A percentile compares a stretch with the other conserved stretches of the same genome.
These are phyloP conservation scores for Penicillium sp. DNA, from an alignment of 2,329 filamentous ascomycete species.

Conservation along the genomic window DNA sequence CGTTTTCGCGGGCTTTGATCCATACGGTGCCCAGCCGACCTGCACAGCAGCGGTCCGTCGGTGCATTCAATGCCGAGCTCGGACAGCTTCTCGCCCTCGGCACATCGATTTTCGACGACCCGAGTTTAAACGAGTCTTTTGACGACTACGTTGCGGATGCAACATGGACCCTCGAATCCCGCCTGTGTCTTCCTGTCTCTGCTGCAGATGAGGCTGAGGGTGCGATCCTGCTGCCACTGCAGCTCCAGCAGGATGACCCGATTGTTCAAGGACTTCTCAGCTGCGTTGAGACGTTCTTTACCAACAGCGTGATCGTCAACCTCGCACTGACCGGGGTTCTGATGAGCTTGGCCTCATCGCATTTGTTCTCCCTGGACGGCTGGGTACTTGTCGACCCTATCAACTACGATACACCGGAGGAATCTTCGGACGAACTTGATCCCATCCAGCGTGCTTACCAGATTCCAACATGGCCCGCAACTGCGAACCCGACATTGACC, in stretches of 20 bases:
- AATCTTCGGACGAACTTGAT: slow-evolving; percentile 31
- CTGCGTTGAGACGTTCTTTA: slow-evolving; percentile 73
- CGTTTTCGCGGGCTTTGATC: slow-evolving; percentile 69
- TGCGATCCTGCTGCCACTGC: slow-evolving; percentile 58
- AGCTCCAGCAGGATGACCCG: slow-evolving; percentile 60
- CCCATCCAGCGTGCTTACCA: slow-evolving; percentile 28
- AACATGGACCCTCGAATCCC: slow-evolving; percentile 48
- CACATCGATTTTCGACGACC: slow-evolving; percentile 35
- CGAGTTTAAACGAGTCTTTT: slow-evolving; percentile 40
- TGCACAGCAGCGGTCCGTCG: slow-evolving; percentile 32
- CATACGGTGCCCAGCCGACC: slow-evolving; percentile 44
- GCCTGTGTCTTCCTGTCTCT: slow-evolving; percentile 29
- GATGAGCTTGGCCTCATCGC: slow-evolving; percentile 75
- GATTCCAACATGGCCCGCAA: slow-evolving; percentile 48
- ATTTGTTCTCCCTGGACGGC: slow-evolving; percentile 78
- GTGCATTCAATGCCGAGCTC: slow-evolving; percentile 40
- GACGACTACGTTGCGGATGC: slow-evolving; percentile 46
- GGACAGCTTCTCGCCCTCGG: slow-evolving; percentile 36
- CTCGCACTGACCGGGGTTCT: slow-evolving; percentile 79
- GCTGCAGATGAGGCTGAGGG: slow-evolving; percentile 35
- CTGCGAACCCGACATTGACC: slow-evolving; percentile 47
- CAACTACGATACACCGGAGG: slow-evolving; percentile 44
- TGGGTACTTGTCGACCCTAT: slow-evolving; percentile 75
- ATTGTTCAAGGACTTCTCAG: slow-evolving; percentile 50
- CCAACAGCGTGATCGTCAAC: slow-evolving; percentile 88